These are phyloP conservation scores for Annulohypoxylon nitens DNA, from an alignment of 495 filamentous ascomycete species.

Conservation along the genomic window DNA sequence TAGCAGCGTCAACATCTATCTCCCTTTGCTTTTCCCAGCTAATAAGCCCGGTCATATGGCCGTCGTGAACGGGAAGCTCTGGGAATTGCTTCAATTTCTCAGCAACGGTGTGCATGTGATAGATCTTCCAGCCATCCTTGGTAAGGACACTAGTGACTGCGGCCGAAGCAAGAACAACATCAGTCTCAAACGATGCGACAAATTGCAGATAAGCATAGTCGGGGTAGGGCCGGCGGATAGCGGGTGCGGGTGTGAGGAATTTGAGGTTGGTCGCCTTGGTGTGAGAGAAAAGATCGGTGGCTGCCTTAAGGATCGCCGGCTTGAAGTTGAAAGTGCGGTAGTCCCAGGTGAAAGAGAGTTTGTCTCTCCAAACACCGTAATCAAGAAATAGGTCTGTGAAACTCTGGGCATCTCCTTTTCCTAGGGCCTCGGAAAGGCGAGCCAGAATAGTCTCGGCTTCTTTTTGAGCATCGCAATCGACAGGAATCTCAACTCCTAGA, in stretches of 20 bases:
- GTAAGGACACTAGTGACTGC: neutral
- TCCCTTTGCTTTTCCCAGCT: neutral
- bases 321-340: neutral
- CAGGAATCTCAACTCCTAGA: neutral
- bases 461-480: neutral
- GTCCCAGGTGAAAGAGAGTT: neutral
- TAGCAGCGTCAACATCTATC: neutral
- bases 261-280: neutral
- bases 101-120: neutral
- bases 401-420: neutral
- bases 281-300: neutral
- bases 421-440: neutral
- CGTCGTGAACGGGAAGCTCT: neutral
- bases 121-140: neutral
- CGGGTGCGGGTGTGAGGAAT: neutral
- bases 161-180: neutral
- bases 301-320: neutral
- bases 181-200: neutral
- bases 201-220: neutral
- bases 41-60: neutral
- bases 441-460: neutral
- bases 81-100: neutral
- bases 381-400: neutral
- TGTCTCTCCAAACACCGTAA: neutral
- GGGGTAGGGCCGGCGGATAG: neutral